Base-by-base conservation (phyloP, 1,284 basidiomycete genomes). In the Gomphus bonarii region DNA sequence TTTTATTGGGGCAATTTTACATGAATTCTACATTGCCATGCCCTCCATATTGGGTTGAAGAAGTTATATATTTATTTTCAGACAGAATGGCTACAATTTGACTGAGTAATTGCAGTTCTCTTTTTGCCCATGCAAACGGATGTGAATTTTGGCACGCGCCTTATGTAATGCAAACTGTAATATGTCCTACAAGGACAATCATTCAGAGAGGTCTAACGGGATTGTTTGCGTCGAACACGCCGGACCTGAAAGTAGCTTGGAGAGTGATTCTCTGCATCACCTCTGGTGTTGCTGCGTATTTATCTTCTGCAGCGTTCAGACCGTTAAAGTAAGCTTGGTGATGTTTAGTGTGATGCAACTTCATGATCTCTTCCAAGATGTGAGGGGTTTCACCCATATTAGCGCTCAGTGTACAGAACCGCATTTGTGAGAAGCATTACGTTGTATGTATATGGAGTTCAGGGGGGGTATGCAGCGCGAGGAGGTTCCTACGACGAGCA, bases 261-360 rank as follows among this genome's bases (percentile, higher is more conserved):
- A 85, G 81, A 55, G 81, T 82, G 66, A 94, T 94, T 66, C 82
- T 82, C 69, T 91, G 85, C 72, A 85, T 85, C 60, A 86, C 80
- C 50, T 81, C 75, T 6, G 72, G 60, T 0, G 84, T 72, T 63
- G 83, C 82, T 58, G 81, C 74, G 66, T 86, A 87, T 38, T 79
- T 75, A 60, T 80, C 75, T 73, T 94, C 90, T 50, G 89, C 89
- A 18, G 81, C 77, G 69, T 88, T 89, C 61, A 89, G 75, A 4
- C 79, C 81, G 61, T 76, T 88, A 40, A 88, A 85, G 63, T 89
- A 88, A 48, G 84, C 80, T 71, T 87, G 86, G 69, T 94, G 91
- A 69, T 94, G 91, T 76, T 91, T 92, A 54, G 75, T 80, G 75
- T 94, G 91, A 73, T 94, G 91, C 52, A 94, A 82, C 64, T 72